Conservation (phyloP, 2,329 filamentous ascomycete genomes). For the Exophiala calicioides region DNA sequence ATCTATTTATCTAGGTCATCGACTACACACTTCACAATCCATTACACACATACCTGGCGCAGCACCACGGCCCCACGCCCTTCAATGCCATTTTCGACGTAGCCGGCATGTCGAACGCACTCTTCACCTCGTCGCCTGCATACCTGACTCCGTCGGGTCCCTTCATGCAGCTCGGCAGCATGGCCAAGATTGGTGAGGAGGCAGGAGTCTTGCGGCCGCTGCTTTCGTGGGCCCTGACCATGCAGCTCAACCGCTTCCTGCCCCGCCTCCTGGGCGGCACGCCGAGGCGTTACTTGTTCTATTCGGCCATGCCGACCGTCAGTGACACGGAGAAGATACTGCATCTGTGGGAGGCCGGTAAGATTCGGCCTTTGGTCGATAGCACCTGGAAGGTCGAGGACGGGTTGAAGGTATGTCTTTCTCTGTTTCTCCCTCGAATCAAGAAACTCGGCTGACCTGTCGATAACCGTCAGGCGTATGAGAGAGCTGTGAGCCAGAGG, state of each 20-base stretch:
- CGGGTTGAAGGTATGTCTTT: constrained; percentile 16
- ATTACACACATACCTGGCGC: constrained; percentile 12
- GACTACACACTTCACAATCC: constrained; percentile 13
- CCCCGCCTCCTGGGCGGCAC: constrained; percentile 13
- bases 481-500: constrained; percentile 15
- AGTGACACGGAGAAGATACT: constrained; percentile 35
- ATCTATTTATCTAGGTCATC: constrained; percentile 5
- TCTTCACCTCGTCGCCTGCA: constrained; percentile 7
- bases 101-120: constrained; percentile 2
- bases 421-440: neutral
- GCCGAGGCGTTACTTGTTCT: constrained; percentile 10
- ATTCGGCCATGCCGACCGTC: constrained; percentile 5
- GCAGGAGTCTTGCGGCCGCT: neutral
- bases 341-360: constrained; percentile 37
- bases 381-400: constrained; percentile 43
- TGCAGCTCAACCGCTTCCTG: constrained; percentile 4
- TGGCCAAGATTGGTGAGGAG: neutral
- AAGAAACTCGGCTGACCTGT: neutral
- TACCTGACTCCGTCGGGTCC: constrained; percentile 12
- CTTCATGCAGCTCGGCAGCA: constrained; percentile 8
- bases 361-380: constrained; percentile 41
- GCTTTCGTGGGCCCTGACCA: neutral
- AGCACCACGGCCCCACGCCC: constrained; percentile 5
- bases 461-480: constrained; percentile 38
- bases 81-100: constrained; percentile 21